A percentile compares a stretch with the other conserved stretches of the same genome.
These are phyloP conservation scores for Backusella circina DNA, from an alignment of 192 early-diverging fungal species.

Conservation along the genomic window DNA sequence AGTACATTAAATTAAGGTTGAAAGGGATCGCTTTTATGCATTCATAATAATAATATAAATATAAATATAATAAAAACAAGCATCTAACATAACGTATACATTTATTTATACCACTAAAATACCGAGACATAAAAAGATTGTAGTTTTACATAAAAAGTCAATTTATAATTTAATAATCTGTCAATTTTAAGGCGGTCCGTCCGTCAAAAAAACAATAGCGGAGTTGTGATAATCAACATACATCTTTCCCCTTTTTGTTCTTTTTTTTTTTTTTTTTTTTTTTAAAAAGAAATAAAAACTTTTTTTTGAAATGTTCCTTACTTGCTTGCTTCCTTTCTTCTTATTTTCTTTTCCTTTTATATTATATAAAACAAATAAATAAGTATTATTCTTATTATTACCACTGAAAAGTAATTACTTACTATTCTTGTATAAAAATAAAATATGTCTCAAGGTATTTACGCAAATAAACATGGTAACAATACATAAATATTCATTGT, in stretches of 20 bases:
- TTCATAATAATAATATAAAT: neutral
- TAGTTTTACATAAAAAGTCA: neutral
- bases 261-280: neutral
- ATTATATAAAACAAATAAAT: neutral
- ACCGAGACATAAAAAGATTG: neutral
- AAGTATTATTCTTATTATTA: neutral
- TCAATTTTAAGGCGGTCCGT: neutral
- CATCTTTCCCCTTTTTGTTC: neutral
- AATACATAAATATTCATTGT: neutral
- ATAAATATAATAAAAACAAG: neutral
- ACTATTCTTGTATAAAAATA: neutral
- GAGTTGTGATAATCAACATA: neutral
- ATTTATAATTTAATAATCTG: neutral
- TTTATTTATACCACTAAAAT: neutral
- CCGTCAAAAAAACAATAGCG: constrained; percentile 2
- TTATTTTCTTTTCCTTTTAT: neutral
- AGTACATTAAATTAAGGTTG: neutral
- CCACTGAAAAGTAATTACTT: neutral
- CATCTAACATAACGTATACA: neutral
- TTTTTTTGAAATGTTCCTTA: constrained; percentile 4
- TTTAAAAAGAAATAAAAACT: neutral
- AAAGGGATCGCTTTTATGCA: neutral
- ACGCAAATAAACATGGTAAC: neutral
- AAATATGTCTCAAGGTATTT: too few species aligned
- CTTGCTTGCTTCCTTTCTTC: neutral